Percentiles rank a stretch among this genome's conserved stretches.
These are phyloP conservation scores for Dendrothele bispora DNA, from an alignment of 768 basidiomycete genomes.

Conservation along the genomic window DNA sequence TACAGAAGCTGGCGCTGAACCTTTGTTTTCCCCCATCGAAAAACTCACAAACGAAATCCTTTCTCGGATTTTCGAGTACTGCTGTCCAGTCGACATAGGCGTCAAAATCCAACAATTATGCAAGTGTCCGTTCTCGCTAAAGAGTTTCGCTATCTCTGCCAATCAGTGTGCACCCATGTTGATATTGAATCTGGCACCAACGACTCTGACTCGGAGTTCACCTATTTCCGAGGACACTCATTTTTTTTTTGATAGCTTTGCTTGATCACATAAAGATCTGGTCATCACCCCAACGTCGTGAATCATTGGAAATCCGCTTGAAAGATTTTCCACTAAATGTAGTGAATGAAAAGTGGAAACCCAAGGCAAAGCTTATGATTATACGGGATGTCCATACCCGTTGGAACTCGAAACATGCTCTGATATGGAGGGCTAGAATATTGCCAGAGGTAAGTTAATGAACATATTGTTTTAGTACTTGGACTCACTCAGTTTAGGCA, in stretches of 20 bases:
- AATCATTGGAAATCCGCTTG: neutral
- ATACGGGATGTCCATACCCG: conserved; percentile 31
- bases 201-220: no score
- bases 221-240: neutral
- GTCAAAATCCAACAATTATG: no score
- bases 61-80: no score
- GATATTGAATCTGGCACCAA: no score
- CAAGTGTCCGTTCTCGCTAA: no score
- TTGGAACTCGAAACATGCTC: conserved; percentile 36
- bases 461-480: conserved; percentile 1
- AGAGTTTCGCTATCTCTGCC: no score
- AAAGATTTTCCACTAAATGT: conserved; percentile 19
- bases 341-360: conserved; percentile 10
- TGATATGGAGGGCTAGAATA: conserved; percentile 24
- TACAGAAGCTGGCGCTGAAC: no score
- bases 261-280: conserved; percentile 27
- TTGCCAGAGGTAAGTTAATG: conserved; percentile 17
- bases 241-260: conserved; percentile 21
- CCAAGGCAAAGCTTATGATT: conserved; percentile 20
- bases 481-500: conserved; percentile 19
- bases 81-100: no score
- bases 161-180: no score
- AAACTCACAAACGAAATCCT: no score
- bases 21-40: no score
- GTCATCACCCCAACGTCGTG: conserved; percentile 28